phyloP scores from a whole-genome alignment of 257 asterid genomes.

The Osmanthus fragrans region DNA sequence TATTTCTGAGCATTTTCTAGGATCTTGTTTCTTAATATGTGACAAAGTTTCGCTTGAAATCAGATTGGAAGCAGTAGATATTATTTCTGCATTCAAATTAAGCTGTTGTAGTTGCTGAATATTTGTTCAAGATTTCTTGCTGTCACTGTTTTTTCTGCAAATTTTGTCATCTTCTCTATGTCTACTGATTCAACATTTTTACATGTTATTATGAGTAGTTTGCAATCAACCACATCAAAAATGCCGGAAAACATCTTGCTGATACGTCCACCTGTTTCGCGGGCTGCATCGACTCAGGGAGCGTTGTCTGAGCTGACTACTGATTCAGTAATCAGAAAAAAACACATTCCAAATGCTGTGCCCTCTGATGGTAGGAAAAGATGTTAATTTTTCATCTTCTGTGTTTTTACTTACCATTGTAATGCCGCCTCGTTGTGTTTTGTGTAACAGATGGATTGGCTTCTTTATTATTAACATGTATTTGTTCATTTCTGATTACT shows the following conservation, averaged over 20 bases:
- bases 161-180: background rate
- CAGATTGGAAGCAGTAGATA: background rate
- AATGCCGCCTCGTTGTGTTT: background rate
- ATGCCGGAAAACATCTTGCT: slow-evolving; percentile 71
- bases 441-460: background rate
- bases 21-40: background rate
- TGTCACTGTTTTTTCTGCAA: background rate
- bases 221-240: slow-evolving; percentile 37
- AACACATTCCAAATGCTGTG: slow-evolving; percentile 34
- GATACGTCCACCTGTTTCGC: slow-evolving; percentile 77
- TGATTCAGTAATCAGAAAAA: slow-evolving; percentile 51
- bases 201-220: slow-evolving; percentile 33
- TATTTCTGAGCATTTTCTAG: background rate
- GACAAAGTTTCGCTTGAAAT: background rate
- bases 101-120: background rate
- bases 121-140: background rate
- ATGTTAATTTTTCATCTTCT: background rate
- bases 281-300: slow-evolving; percentile 66
- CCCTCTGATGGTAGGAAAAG: slow-evolving; percentile 59
- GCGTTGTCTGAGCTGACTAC: slow-evolving; percentile 53
- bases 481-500: background rate
- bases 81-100: background rate
- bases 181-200: slow-evolving; percentile 7
- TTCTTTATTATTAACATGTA: background rate
- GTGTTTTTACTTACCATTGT: background rate